Percentiles rank a stretch among this genome's conserved stretches.
Conservation (phyloP, 1,139 yeast genomes). For the Scheffersomyces illinoinensis region DNA sequence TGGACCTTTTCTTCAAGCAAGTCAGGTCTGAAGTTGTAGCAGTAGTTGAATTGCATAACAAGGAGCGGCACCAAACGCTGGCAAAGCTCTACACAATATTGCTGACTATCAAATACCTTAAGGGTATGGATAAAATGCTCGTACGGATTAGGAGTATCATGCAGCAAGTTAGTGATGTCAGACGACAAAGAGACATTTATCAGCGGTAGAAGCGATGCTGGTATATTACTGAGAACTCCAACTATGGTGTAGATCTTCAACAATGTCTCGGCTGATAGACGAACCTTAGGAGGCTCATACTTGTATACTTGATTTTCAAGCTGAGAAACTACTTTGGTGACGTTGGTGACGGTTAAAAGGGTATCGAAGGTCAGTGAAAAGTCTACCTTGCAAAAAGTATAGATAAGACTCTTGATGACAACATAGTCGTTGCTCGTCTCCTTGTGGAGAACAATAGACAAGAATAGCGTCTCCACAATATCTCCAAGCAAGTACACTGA, state of each 20-base stretch:
- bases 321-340: conserved; percentile 6
- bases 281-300: conserved; percentile 19
- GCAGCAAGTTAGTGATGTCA: conserved; percentile 26
- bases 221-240: conserved; percentile 26
- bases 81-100: conserved; percentile 16
- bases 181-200: conserved; percentile 20
- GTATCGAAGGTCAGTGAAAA: conserved; percentile 23
- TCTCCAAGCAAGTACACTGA: conserved; percentile 26
- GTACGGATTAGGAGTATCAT: conserved; percentile 24
- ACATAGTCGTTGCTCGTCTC: conserved; percentile 16
- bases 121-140: conserved; percentile 13
- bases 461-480: conserved; percentile 22
- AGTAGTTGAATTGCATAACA: conserved; percentile 29
- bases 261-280: conserved; percentile 31
- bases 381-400: conserved; percentile 23
- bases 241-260: conserved; percentile 25
- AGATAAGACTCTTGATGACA: conserved; percentile 21
- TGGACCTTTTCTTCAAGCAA: conserved; percentile 26
- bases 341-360: conserved; percentile 26
- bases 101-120: conserved; percentile 12
- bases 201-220: conserved; percentile 20
- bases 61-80: conserved; percentile 27
- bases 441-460: conserved; percentile 12
- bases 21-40: conserved; percentile 33
- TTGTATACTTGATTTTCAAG: neutral